Base-by-base conservation (phyloP, 1,284 basidiomycete genomes). In the Coniferiporia weirii region DNA sequence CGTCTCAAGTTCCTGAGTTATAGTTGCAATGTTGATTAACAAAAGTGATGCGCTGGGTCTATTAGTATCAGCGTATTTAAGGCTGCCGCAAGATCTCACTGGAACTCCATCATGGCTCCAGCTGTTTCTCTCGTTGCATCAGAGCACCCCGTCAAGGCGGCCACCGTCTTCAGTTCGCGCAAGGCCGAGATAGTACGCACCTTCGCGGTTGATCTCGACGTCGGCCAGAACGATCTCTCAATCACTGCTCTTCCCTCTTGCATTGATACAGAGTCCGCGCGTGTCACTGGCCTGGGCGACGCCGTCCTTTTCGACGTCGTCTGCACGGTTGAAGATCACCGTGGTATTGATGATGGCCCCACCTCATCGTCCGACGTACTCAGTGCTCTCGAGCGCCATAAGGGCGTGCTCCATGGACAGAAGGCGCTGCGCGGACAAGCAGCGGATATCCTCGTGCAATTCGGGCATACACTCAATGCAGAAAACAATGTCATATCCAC, bases 271-370 rank as follows among this genome's bases (percentile, higher is more conserved):
- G 71, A 80, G 12, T 79, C 79, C 19, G 72, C 78, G 36, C 73
- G 81, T 35, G 73, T 83, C 15, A 76, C 76, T 50, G 78, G 77
- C 6, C 68, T 81, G 17, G 73, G 72, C 20, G 68, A 73, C 35
- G 75, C 76, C 4, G 76, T 77, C 56, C 70, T 84, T 9, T 75
- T 76, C 58, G 80, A 81, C 66, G 76, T 82, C 19, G 74, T 77
- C 8, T 80, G 75, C 66, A 75, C 71, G 22, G 63, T 75, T 38
- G 69, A 61, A 35, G 60, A 51, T 47, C 61, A 62, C 35, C 65
- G 62, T 46, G 44, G 17, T n/a, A 8, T 46, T 19, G 4, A 46
- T 20, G 44, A 46, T n/a, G 53, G 50, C 64, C 15, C 49, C 65
- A 8, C 62, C 66, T 10, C 8, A 61, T 64, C 20, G 60, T 64